phyloP scores from a whole-genome alignment of 352 stramenopile species.

The Phytopythium boreale region DNA sequence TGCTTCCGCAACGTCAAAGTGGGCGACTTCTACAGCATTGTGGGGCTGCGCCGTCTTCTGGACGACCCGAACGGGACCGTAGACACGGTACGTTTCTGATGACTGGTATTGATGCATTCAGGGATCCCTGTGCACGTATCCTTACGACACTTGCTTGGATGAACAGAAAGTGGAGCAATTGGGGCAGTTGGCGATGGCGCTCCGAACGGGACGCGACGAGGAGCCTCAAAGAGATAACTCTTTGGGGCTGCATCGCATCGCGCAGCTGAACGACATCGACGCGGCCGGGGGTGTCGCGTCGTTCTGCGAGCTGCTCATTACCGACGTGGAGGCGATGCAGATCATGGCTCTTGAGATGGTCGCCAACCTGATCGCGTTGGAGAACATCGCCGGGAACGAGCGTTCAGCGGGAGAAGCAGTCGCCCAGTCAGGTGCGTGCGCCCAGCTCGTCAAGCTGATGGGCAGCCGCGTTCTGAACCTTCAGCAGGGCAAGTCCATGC shows the following conservation, averaged over 20 bases:
- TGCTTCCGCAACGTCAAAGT: slow-evolving; percentile 72
- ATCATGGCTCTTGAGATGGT: slow-evolving; percentile 69
- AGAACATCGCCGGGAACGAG: slow-evolving; percentile 73
- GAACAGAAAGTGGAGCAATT: slow-evolving; percentile 66
- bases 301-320: slow-evolving; percentile 67
- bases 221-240: slow-evolving; percentile 57
- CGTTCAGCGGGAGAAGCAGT: slow-evolving; percentile 61
- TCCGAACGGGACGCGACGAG: slow-evolving; percentile 48
- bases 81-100: slow-evolving; percentile 24
- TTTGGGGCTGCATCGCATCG: slow-evolving; percentile 72
- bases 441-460: slow-evolving; percentile 57
- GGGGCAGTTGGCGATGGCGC: slow-evolving; percentile 48
- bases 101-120: background rate
- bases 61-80: slow-evolving; percentile 34
- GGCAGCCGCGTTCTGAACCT: slow-evolving; percentile 55
- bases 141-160: background rate
- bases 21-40: slow-evolving; percentile 73
- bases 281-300: slow-evolving; percentile 67
- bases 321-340: slow-evolving; percentile 51
- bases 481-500: slow-evolving; percentile 35
- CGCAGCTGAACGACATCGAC: slow-evolving; percentile 84
- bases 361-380: slow-evolving; percentile 65
- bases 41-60: slow-evolving; percentile 57
- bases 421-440: slow-evolving; percentile 52
- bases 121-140: background rate